Conservation (phyloP, 2,329 filamentous ascomycete species). For the Epichloe bromicola region DNA sequence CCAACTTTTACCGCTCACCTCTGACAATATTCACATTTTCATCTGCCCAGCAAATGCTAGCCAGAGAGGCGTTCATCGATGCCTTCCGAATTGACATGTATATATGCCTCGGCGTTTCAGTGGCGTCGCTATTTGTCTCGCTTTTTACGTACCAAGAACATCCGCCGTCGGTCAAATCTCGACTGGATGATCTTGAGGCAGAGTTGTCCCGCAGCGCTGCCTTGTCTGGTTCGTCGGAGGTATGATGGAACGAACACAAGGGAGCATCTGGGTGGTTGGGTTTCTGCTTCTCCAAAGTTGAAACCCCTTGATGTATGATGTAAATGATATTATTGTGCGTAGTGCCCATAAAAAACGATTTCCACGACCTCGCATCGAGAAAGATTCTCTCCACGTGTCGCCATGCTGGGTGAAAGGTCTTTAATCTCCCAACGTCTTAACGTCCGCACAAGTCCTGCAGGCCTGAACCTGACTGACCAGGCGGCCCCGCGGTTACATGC, state of each 20-base stretch:
- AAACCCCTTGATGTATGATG: neutral
- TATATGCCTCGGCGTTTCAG: slow-evolving; percentile 10
- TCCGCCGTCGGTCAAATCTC: slow-evolving; percentile 11
- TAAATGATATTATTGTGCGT: neutral
- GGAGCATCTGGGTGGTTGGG: neutral
- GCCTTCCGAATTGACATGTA: slow-evolving; percentile 11
- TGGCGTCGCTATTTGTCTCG: slow-evolving; percentile 5
- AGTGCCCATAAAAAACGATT: neutral
- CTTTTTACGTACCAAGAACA: slow-evolving; percentile 11
- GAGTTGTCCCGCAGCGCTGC: slow-evolving; percentile 4
- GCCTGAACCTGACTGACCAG: neutral
- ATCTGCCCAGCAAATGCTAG: slow-evolving; percentile 6
- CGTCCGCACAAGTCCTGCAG: too few species aligned
- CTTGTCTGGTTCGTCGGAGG: neutral
- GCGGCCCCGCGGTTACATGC: too few species aligned
- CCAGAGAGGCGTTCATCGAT: slow-evolving; percentile 9
- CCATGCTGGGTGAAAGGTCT: too few species aligned
- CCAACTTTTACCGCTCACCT: slow-evolving; percentile 10
- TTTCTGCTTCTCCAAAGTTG: neutral
- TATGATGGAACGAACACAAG: neutral
- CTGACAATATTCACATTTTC: slow-evolving; percentile 7
- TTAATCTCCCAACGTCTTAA: too few species aligned
- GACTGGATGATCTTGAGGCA: slow-evolving; percentile 13
- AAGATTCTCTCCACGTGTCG: too few species aligned
- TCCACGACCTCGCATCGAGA: too few species aligned